Conservation (phyloP, 495 filamentous ascomycete species). For the Beverwykella pulmonaria region DNA sequence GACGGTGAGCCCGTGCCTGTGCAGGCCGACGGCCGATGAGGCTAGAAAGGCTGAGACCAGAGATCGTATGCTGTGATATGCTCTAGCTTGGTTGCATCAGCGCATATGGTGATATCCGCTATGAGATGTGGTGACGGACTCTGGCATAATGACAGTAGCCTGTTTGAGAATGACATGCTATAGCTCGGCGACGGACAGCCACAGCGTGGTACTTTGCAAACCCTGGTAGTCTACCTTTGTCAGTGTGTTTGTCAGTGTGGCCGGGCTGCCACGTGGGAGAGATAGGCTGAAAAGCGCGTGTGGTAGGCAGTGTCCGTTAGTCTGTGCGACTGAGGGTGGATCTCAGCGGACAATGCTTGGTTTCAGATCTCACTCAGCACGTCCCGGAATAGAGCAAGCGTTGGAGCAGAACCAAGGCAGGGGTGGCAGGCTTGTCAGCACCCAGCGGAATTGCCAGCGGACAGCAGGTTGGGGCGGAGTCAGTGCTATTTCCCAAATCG, state of each 20-base stretch:
- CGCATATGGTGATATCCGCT: background rate
- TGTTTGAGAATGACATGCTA: background rate
- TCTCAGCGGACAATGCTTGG: background rate
- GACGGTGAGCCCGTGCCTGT: background rate
- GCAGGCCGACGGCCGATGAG: background rate
- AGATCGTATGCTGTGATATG: background rate
- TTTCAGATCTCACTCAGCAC: conserved; percentile 5
- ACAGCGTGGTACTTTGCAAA: background rate
- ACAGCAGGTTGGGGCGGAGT: conserved; percentile 4
- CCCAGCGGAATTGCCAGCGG: background rate
- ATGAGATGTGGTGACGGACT: background rate
- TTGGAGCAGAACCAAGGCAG: background rate
- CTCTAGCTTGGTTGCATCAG: background rate
- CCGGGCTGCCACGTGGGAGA: background rate
- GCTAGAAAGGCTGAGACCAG: background rate
- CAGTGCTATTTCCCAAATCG: background rate
- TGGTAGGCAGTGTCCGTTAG: background rate
- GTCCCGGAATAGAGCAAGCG: background rate
- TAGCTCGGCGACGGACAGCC: background rate
- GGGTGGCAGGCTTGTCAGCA: background rate
- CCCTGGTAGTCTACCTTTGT: background rate
- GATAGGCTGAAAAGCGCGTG: background rate
- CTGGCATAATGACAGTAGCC: background rate
- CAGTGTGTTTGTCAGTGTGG: no score
- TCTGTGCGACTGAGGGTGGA: background rate